Evolutionary conservation across 352 stramenopile species (phyloP), one percentile per base, ranked within the genome.

Genomic region (Blastocystis sp.): DNA sequence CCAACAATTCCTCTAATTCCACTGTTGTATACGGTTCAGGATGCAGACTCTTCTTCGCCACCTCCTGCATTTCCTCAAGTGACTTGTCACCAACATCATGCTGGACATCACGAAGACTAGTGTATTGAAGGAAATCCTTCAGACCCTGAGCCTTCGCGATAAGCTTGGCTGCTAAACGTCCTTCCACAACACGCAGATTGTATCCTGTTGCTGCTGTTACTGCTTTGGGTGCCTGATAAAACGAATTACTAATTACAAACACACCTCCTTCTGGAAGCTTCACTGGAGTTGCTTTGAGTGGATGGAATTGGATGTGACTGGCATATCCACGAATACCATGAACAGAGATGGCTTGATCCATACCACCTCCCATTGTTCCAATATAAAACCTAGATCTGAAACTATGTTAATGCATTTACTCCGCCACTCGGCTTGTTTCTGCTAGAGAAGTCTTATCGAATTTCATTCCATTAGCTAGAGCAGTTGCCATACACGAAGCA

Each of bases 151-250:
- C 87, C 69, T 93, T 94, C 17, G 90, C 92, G 22, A 95, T 92
- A 70, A 94, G 62, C 90, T 94, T 95, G 42, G 92, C 91, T 56
- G 93, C 93, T 2, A 95, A 88, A 15, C 92, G 92, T 64, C 93
- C 94, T 90, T 95, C 93, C 17, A 95, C 84, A 5, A 95, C 93
- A 9, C 94, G 92, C 87, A 94, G 94, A 90, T 96, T 96, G 77
- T 92, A 96, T 9, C 90, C 90, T 42, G 84, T 91, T 11, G 89
- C 77, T 0, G 93, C 93, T 66, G 93, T 92, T n/a, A 93, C 92
- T 0, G 94, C 93, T 91, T 96, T 96, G 78, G 94, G 82, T 13
- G 92, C 92, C 7, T 93, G 73, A 6, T 94, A 92, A 15, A 93
- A 73, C 40, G 91, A 94, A 77, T 95, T 95, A 17, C 93, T 92